Base-by-base conservation (phyloP, 768 basidiomycete genomes). In the Ephemerocybe angulata region DNA sequence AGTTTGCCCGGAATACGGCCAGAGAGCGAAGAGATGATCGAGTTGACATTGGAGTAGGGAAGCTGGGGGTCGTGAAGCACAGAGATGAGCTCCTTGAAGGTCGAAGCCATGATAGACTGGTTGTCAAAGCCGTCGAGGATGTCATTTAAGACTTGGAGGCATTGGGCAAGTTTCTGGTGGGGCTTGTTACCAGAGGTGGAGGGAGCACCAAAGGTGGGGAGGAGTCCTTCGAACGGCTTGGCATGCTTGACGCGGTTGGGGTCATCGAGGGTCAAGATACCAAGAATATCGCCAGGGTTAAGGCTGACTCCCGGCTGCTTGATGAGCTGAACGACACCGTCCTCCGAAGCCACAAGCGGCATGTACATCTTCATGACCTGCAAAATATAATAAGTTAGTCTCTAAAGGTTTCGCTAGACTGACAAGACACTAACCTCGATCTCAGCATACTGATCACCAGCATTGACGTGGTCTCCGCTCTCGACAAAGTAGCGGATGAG, bases 321-420 rank as follows among this genome's bases (percentile, higher is more conserved):
- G 72, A 98, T 92, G 63, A 98, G 85, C 63, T 96, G 94, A 17
- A 95, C 87, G 43, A 87, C 80, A 64, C 97, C 97, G 68, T 96
- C 93, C 69, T 99, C 97, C 2, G 88, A 83, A 4, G 94, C 93
- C 53, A 92, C 85, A 53, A 99, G 83, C 3, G 94, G 94, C 96
- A 99, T 97, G 72, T 97, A 97, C 97, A 98, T 99, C 77, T 99
- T 98, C 93, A 97, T 95, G 57, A 93, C 90, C 88, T 89, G 52
- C 5, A 55, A 37, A 44, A 21, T 31, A 46, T 29, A 38, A 41
- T 29, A 51, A n/a, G n/a, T n/a, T n/a, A n/a, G n/a, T n/a, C n/a
- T n/a, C n/a, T n/a, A n/a, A n/a, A n/a, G n/a, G n/a, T n/a, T n/a
- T n/a, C n/a, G n/a, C n/a, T n/a, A n/a, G 46, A 29, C 57, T 1